Evolutionary conservation across 768 basidiomycete species (phyloP).

Genomic region (Tulasnella sp.): DNA sequence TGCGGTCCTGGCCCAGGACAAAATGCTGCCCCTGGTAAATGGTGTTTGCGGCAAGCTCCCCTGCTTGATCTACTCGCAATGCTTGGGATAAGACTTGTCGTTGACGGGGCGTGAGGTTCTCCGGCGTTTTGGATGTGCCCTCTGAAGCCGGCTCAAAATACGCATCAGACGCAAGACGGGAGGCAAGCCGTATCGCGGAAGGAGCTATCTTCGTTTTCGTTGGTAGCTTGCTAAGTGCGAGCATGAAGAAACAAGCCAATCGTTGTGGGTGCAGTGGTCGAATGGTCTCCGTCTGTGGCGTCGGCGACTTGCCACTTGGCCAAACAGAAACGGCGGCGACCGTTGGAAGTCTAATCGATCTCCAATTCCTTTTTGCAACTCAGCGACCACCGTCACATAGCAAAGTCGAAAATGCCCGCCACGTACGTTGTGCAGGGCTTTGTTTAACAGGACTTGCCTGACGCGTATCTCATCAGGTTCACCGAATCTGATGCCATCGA

Average conservation of each 20-base stretch:
- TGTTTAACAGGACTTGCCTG: neutral
- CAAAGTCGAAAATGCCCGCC: neutral
- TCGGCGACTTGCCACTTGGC: neutral
- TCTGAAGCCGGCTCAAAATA: conserved; percentile 1
- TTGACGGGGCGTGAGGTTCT: conserved; percentile 43
- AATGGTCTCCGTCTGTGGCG: neutral
- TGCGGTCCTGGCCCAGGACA: conserved; percentile 54
- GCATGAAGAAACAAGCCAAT: neutral
- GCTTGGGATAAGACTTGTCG: conserved; percentile 51
- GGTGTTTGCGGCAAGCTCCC: conserved; percentile 92
- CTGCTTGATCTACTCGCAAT: conserved; percentile 89
- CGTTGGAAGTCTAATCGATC: neutral
- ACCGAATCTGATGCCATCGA: conserved; percentile 51
- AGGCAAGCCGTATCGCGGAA: neutral
- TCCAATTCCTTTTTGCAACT: neutral
- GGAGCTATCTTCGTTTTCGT: neutral
- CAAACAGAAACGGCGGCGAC: neutral
- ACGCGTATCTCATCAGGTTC: conserved; percentile 38
- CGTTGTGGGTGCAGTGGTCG: neutral
- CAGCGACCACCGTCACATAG: neutral
- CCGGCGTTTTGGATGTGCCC: conserved; percentile 7
- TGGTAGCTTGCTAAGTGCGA: neutral
- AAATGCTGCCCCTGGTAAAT: conserved; percentile 86
- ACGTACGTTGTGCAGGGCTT: neutral
- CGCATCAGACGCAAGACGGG: neutral